phyloP scores from a whole-genome alignment of 163 green algal species.

The Chlamydomonas reinhardtii region DNA sequence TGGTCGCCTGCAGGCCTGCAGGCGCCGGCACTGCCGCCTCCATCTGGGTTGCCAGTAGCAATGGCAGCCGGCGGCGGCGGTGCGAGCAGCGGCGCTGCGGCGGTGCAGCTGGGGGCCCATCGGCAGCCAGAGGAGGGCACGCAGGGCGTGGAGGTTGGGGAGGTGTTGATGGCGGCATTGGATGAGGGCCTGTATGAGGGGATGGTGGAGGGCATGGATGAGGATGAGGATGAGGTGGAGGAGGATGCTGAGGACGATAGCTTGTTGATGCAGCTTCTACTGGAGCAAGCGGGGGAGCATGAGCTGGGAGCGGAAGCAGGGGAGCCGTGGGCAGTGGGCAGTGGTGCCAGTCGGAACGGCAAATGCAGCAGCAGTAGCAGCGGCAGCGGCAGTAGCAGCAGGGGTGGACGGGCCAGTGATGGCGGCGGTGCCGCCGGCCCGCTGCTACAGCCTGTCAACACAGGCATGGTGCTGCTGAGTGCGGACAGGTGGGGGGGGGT shows the following conservation, averaged over 20 bases:
- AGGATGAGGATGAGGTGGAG: not conserved
- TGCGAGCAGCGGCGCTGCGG: too few species aligned
- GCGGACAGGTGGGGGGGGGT: not conserved
- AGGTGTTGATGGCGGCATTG: slow-evolving; percentile 8
- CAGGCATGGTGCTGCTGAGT: slow-evolving; percentile 31
- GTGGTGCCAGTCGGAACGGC: too few species aligned
- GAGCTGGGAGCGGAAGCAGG: not conserved
- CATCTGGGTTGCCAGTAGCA: too few species aligned
- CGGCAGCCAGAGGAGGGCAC: too few species aligned
- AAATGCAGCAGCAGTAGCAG: not conserved
- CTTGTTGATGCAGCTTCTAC: too few species aligned
- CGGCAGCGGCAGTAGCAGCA: not conserved
- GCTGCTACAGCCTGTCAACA: not conserved
- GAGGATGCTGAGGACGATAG: not conserved
- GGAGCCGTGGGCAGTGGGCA: too few species aligned
- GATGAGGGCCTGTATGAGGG: not conserved
- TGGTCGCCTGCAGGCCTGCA: too few species aligned
- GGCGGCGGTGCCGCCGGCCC: not conserved
- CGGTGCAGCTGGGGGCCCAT: too few species aligned
- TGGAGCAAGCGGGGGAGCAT: too few species aligned
- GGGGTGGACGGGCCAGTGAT: too few species aligned
- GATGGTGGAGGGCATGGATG: not conserved
- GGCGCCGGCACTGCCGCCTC: too few species aligned
- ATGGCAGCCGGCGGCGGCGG: too few species aligned
- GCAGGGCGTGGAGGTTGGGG: slow-evolving; percentile 7